phyloP scores from a whole-genome alignment of 495 filamentous ascomycete species.

The Podospora anserina region DNA sequence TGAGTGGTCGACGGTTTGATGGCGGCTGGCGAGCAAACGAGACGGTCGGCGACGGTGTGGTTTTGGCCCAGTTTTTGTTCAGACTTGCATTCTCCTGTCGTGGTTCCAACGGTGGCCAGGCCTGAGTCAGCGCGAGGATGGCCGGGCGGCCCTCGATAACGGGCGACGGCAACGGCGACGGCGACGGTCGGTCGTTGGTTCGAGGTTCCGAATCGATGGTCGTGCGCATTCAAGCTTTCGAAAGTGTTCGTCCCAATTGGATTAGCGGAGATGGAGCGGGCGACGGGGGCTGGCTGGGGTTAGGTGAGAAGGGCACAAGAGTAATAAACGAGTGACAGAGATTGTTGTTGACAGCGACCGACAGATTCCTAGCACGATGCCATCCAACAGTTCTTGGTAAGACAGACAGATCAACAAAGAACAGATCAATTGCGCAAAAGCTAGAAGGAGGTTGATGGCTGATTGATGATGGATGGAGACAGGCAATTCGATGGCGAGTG shows the following conservation, averaged over 20 bases:
- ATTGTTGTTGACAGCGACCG: conserved; percentile 1
- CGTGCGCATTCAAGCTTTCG: background rate
- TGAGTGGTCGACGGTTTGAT: background rate
- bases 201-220: background rate
- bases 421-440: background rate
- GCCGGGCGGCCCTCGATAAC: background rate
- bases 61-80: background rate
- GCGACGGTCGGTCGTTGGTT: background rate
- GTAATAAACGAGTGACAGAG: conserved; percentile 10
- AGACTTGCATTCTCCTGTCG: background rate
- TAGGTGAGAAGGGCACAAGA: background rate
- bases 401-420: background rate
- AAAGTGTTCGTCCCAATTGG: background rate
- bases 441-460: no score
- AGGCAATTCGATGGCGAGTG: background rate
- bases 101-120: conserved; percentile 2
- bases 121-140: background rate
- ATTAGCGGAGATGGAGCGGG: background rate
- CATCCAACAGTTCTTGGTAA: background rate
- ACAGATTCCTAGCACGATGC: background rate
- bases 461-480: background rate
- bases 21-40: background rate
- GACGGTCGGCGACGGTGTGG: background rate
- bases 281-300: background rate
- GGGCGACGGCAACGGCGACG: background rate